Conservation (phyloP, 139 green algal genomes). For the Axilococcus clingmanii region DNA sequence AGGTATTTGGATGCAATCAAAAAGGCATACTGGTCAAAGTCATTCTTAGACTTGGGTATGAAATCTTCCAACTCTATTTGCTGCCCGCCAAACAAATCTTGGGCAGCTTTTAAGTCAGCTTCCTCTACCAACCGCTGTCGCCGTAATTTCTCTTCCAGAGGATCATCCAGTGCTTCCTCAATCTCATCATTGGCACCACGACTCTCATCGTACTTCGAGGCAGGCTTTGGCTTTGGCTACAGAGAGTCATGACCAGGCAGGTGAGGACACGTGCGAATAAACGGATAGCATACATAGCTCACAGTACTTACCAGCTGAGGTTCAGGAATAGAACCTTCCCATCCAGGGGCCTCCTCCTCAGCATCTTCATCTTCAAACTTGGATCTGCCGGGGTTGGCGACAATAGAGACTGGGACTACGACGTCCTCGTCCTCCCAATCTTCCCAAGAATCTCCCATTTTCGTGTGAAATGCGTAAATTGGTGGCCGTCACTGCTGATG, state of each 20-base stretch:
- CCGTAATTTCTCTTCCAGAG: conserved; percentile 53
- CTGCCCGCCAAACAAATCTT: conserved; percentile 59
- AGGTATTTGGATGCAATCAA: conserved; percentile 40
- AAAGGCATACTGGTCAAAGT: conserved; percentile 56
- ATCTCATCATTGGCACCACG: conserved; percentile 7
- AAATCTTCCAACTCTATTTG: conserved; percentile 44
- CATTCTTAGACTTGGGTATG: conserved; percentile 58
- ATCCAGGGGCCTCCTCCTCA: conserved; percentile 38
- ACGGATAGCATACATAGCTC: too few relatives aligned
- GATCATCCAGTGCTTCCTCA: conserved; percentile 44
- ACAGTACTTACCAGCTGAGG: conserved; percentile 29
- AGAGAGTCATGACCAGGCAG: too few relatives aligned
- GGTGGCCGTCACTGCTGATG: too few relatives aligned
- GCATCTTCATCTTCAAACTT: conserved; percentile 45
- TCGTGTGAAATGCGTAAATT: too few relatives aligned
- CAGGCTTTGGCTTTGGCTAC: conserved; percentile 31
- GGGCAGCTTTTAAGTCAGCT: conserved; percentile 42
- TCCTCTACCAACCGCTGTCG: conserved; percentile 67
- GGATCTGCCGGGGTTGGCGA: conserved; percentile 3
- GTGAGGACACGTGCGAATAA: too few relatives aligned
- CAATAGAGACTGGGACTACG: conserved; percentile 2
- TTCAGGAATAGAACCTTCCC: conserved; percentile 32
- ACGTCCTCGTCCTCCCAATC: conserved; percentile 43
- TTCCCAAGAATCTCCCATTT: conserved; percentile 23
- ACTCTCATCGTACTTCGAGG: conserved; percentile 33